A percentile compares a stretch with the other conserved stretches of the same genome.
These are phyloP conservation scores for Passalora sequoiae DNA, from an alignment of 2,329 filamentous ascomycete species.

Conservation along the genomic window DNA sequence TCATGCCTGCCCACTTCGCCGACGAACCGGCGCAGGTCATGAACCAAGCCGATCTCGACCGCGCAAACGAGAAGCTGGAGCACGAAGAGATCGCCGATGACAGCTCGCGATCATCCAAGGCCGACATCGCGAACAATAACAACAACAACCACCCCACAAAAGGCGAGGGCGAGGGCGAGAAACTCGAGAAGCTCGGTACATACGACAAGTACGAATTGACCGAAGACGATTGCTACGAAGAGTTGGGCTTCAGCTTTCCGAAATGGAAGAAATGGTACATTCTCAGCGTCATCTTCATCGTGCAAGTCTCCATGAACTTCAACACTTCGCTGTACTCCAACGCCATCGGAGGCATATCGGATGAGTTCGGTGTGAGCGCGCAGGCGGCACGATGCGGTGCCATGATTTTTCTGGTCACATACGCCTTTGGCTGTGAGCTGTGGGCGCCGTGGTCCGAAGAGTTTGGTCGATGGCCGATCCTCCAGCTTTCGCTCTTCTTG, in stretches of 20 bases:
- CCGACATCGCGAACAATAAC: conserved; percentile 12
- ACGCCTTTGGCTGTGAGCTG: conserved; percentile 48
- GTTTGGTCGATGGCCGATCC: conserved; percentile 48
- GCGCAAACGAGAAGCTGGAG: conserved; percentile 27
- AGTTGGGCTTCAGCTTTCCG: conserved; percentile 44
- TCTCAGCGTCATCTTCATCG: conserved; percentile 48
- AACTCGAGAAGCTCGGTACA: conserved; percentile 30
- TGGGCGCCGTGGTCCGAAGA: conserved; percentile 53
- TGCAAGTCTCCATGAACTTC: conserved; percentile 56
- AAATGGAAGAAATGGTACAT: conserved; percentile 49
- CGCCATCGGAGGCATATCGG: conserved; percentile 42
- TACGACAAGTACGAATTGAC: conserved; percentile 43
- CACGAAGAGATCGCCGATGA: conserved; percentile 14
- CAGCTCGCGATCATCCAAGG: conserved; percentile 16
- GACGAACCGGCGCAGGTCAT: conserved; percentile 29
- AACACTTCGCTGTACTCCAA: conserved; percentile 55
- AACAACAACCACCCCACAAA: neutral
- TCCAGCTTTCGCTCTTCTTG: conserved; percentile 48
- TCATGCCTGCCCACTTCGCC: conserved; percentile 22
- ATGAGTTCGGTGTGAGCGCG: conserved; percentile 44
- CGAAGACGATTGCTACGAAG: conserved; percentile 31
- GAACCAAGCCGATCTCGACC: conserved; percentile 26
- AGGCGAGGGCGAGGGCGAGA: conserved; percentile 16
- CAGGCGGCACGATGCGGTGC: conserved; percentile 47
- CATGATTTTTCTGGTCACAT: conserved; percentile 48